Base-by-base conservation (phyloP, 2,329 filamentous ascomycete species). In the Clonostachys byssicola region DNA sequence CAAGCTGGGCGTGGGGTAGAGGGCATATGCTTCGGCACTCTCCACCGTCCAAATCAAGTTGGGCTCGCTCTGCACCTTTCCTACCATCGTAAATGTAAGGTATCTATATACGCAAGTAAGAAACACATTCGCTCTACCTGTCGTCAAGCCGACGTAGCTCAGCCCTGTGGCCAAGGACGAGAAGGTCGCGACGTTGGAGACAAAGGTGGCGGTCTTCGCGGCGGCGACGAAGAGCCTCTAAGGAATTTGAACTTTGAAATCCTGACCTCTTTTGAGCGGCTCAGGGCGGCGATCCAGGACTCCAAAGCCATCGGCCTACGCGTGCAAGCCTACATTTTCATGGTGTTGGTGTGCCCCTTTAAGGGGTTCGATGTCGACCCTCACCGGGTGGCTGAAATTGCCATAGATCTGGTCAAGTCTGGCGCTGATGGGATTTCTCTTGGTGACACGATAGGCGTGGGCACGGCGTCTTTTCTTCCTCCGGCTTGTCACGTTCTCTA, bases 401-500 rank as follows among this genome's bases (percentile, higher is more conserved):
- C 87, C 1, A 78, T 73, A 50, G 83, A 74, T 59, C 69, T 96
- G 43, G 74, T 96, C 2, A 88, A 92, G 60, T 88, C 92, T 74
- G 92, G 92, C 16, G 92, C 89, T 17, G 89, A 95, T 60, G 90
- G 96, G 73, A 91, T 96, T 54, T 88, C 88, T 2, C 79, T 96
- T 1, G 91, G 90, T 6, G 92, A 96, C 60, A 96, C 92, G 0
- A 92, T 90, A 0, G 92, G 92, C 16, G 91, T 95, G 79, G 92
- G 91, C 34, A 95, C 89, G 0, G 85, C 83, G n/a, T 84, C 83
- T n/a, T 73, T 23, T 23, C 20, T 23, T 8, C 20, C 8, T 23
- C 20, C 3, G 7, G 20, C 20, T 8, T 23, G 20, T 8, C 20
- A 23, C 2, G 8, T 23, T 8, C 20, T n/a, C 20, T 23, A 8